Evolutionary conservation across 2,329 filamentous ascomycete genomes (phyloP), one percentile per base, ranked within the genome.

Genomic region (Xylariales sp.): DNA sequence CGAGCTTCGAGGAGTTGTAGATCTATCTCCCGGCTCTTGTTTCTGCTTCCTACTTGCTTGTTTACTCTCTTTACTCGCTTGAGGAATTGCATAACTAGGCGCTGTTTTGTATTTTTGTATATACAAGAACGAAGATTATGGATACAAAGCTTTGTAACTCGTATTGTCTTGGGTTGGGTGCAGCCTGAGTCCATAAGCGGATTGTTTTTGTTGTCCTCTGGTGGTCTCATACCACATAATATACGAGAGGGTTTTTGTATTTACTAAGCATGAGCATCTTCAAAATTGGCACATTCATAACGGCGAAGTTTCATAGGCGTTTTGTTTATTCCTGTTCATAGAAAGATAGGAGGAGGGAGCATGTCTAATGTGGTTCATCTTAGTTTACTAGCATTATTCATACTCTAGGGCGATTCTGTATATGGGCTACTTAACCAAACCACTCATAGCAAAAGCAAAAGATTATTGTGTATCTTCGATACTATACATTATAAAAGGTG

Each of bases 1-100:
- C 83, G 1, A 78, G 79, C 55, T 45, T 84, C 3, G 83, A 87
- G 60, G 86, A 88, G 79, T 75, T 88, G 34, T 87, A 75, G 66
- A 68, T 54, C 16, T 49, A 53, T 59, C 57, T 55, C 30, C 28
- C 28, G 56, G 43, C 49, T 36, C 30, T 48, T n/a, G 9, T 32
- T 30, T 54, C 36, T 23, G 9, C 43, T 36, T 50, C 8, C 48
- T 54, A 53, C 32, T 32, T 39, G 10, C 45, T 50, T 49, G 45
- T 50, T 48, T 46, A 43, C 43, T 65, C 30, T 28, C 18, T 52
- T 45, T 43, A 55, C 12, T 59, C 34, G 30, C 32, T 67, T 23
- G 16, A 57, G 28, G 12, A 45, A 49, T 28, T 59, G 57, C 64
- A 67, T 60, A 56, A 2, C n/a, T 39, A 30, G 56, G 62, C 59